Conservation (phyloP, 2,329 filamentous ascomycete species). For the Ceratocystis colombiana region DNA sequence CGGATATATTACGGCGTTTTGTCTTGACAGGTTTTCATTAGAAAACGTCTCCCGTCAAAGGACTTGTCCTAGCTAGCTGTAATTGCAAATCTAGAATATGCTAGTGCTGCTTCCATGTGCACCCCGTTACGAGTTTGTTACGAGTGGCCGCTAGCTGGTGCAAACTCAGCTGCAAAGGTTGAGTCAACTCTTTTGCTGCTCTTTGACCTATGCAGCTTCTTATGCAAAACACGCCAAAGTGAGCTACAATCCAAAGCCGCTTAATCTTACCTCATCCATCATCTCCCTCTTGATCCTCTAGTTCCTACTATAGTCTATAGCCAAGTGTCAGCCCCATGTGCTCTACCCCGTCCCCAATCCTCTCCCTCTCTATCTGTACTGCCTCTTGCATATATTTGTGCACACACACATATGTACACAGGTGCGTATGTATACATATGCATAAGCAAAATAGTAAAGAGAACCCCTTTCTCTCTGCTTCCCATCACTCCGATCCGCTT, state of each 20-base stretch:
- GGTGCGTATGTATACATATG: too few species aligned
- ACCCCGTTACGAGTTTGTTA: neutral
- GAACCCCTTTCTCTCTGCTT: neutral
- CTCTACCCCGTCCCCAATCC: neutral
- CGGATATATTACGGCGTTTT: neutral
- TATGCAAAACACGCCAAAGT: neutral
- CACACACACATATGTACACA: neutral
- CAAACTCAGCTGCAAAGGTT: neutral
- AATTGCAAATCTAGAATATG: too few species aligned
- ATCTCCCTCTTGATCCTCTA: neutral
- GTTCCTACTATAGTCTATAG: constrained; percentile 2
- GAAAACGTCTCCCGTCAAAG: neutral
- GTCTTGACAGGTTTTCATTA: neutral
- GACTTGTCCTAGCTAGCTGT: too few species aligned
- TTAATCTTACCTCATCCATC: constrained; percentile 10
- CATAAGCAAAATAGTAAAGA: neutral
- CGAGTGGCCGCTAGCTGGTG: neutral
- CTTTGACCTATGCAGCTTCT: neutral
- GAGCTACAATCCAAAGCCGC: neutral
- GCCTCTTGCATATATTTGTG: neutral
- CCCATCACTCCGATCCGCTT: neutral
- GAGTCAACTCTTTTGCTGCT: too few species aligned
- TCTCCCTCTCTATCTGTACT: neutral
- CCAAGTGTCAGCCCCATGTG: constrained; percentile 8
- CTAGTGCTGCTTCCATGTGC: neutral